These are phyloP conservation scores for Metschnikowia arizonensis DNA, from an alignment of 805 yeast species.

Conservation along the genomic window DNA sequence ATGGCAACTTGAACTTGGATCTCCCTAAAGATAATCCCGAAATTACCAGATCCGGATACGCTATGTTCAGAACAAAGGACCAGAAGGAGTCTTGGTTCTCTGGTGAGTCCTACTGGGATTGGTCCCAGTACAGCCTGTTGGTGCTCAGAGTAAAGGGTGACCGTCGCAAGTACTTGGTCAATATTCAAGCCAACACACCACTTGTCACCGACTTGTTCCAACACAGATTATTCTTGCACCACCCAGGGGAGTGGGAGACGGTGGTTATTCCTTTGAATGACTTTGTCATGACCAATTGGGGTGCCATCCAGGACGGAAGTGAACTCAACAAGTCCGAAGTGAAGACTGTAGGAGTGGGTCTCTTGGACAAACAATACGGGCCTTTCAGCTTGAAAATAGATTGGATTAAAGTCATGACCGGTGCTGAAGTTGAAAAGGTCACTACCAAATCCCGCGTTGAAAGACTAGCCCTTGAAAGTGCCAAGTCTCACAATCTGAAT, in stretches of 20 bases:
- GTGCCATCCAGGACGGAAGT: slow-evolving; percentile 50
- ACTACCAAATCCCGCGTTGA: slow-evolving; percentile 33
- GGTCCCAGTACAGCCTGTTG: slow-evolving; percentile 58
- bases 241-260: slow-evolving; percentile 79
- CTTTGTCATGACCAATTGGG: slow-evolving; percentile 80
- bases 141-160: slow-evolving; percentile 72
- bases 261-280: slow-evolving; percentile 73
- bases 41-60: slow-evolving; percentile 50
- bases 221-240: slow-evolving; percentile 68
- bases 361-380: slow-evolving; percentile 73
- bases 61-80: slow-evolving; percentile 80
- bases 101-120: slow-evolving; percentile 60
- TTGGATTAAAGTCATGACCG: slow-evolving; percentile 66
- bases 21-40: slow-evolving; percentile 41
- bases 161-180: slow-evolving; percentile 68
- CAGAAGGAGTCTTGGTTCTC: slow-evolving; percentile 35
- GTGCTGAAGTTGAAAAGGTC: slow-evolving; percentile 44
- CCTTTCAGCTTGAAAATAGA: slow-evolving; percentile 68
- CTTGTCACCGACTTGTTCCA: slow-evolving; percentile 76
- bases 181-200: slow-evolving; percentile 77
- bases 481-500: slow-evolving; percentile 6
- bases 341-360: slow-evolving; percentile 72
- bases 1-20: slow-evolving; percentile 57
- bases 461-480: slow-evolving; percentile 16
- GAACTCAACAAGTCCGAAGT: slow-evolving; percentile 60